phyloP scores from a whole-genome alignment of 129 eudicot genomes.

The Cynara cardunculus region DNA sequence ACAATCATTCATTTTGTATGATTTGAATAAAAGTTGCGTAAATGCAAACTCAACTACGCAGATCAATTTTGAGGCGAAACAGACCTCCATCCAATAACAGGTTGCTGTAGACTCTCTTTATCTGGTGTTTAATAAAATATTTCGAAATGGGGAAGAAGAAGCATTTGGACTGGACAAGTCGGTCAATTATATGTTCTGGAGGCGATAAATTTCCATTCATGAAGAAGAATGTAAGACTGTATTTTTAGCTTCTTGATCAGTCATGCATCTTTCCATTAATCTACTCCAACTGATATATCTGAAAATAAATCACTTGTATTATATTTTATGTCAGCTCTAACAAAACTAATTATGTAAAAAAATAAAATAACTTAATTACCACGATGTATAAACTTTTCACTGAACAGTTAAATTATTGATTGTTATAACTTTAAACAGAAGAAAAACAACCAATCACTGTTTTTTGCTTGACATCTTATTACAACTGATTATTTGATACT shows the following conservation, averaged over 20 bases:
- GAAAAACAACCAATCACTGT: too few relatives aligned
- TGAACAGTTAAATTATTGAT: too few relatives aligned
- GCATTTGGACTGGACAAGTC: slow-evolving; percentile 40
- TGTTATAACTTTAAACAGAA: too few relatives aligned
- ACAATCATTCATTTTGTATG: not conserved
- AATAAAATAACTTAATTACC: not conserved
- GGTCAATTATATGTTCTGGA: slow-evolving; percentile 31
- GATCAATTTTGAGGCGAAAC: not conserved
- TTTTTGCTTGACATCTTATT: too few relatives aligned
- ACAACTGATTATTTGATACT: too few relatives aligned
- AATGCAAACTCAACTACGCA: not conserved
- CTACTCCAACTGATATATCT: not conserved
- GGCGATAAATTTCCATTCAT: slow-evolving; percentile 27
- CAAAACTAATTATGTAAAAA: too few relatives aligned
- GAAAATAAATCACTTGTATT: not conserved
- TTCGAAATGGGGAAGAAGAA: slow-evolving; percentile 39
- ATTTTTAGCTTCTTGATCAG: not conserved
- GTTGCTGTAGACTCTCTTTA: not conserved
- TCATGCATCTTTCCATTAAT: not conserved
- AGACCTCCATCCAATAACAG: not conserved
- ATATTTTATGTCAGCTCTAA: not conserved
- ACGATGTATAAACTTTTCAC: not conserved
- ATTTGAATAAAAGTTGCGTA: not conserved
- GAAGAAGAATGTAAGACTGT: slow-evolving; percentile 26
- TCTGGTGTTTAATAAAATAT: not conserved